These are phyloP conservation scores for Noccaea bulbosa DNA, from an alignment of 345 rosid species.

Conservation along the genomic window DNA sequence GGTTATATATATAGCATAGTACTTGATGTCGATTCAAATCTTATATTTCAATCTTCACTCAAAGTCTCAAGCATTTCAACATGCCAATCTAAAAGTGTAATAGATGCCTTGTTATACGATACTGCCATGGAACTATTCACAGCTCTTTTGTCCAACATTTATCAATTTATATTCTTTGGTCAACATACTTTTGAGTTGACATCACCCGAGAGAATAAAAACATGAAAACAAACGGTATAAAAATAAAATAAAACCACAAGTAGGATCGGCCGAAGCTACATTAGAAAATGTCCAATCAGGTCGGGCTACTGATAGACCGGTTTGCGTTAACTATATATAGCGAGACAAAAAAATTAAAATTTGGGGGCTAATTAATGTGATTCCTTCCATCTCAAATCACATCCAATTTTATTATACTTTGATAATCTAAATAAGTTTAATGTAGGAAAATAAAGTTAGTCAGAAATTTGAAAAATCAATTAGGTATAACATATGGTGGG, in stretches of 20 bases:
- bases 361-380: constrained; percentile 23
- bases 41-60: constrained; percentile 7
- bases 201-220: constrained; percentile 23
- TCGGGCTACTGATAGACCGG: constrained; percentile 43
- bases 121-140: constrained; percentile 24
- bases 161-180: constrained; percentile 3
- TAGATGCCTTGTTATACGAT: constrained; percentile 28
- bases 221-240: constrained; percentile 6
- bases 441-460: neutral
- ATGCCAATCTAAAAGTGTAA: constrained; percentile 30
- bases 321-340: constrained; percentile 38
- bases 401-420: neutral
- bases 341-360: constrained; percentile 21
- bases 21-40: neutral
- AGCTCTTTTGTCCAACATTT: constrained; percentile 16
- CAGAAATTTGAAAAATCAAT: neutral
- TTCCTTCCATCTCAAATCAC: constrained; percentile 30
- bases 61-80: constrained; percentile 25
- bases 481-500: neutral
- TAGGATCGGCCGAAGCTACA: constrained; percentile 37
- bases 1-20: neutral
- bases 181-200: constrained; percentile 36
- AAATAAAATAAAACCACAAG: neutral
- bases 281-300: constrained; percentile 41
- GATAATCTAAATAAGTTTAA: neutral